These are phyloP conservation scores for Aspergillus sp. DNA, from an alignment of 2,329 filamentous ascomycete genomes.

Conservation along the genomic window DNA sequence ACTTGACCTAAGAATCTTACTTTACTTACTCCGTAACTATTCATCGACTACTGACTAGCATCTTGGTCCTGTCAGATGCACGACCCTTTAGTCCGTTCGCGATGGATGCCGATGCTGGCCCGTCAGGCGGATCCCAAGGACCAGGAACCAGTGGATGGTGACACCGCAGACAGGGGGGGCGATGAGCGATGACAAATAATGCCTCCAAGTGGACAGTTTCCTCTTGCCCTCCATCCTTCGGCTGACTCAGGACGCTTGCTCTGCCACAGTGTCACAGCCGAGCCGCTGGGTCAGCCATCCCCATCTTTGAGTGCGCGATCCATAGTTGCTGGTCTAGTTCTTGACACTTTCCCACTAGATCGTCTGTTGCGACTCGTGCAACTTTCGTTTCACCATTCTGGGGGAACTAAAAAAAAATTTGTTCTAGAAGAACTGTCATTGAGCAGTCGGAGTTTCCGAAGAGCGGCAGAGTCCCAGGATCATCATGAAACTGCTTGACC, in stretches of 20 bases:
- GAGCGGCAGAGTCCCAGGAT: background rate
- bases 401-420: no score
- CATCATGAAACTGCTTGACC: background rate
- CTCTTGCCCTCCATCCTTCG: background rate
- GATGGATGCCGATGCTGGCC: background rate
- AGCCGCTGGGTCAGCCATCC: background rate
- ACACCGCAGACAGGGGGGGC: background rate
- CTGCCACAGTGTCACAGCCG: background rate
- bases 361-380: background rate
- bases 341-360: background rate
- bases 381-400: background rate
- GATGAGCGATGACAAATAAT: slow-evolving; percentile 5
- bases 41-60: no score
- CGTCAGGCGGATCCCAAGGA: slow-evolving; percentile 6
- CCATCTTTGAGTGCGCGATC: background rate
- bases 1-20: no score
- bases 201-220: background rate
- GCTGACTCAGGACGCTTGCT: no score
- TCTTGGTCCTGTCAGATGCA: background rate
- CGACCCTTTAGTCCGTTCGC: background rate
- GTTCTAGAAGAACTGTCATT: background rate
- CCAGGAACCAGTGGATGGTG: slow-evolving; percentile 5
- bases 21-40: no score
- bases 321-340: background rate
- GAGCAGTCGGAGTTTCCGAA: background rate